Evolutionary conservation across 148 eudicot species (phyloP).

Genomic region (Oxyria digyna): DNA sequence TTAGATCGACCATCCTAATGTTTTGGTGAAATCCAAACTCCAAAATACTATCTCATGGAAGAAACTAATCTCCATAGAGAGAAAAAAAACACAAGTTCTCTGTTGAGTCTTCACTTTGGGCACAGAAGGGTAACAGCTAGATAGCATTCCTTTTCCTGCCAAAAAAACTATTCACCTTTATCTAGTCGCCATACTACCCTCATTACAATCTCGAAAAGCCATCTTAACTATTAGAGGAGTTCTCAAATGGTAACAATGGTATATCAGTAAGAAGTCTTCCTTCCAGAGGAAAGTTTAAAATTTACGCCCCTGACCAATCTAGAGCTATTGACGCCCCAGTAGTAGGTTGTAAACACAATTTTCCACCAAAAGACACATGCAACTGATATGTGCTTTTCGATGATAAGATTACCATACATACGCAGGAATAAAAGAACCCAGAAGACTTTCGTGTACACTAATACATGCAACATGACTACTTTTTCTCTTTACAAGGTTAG

Average conservation of each 20-base stretch:
- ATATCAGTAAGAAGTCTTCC: neutral
- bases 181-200: neutral
- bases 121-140: neutral
- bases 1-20: neutral
- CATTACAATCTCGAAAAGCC: neutral
- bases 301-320: too few species aligned
- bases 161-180: neutral
- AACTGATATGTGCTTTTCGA: neutral
- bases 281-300: neutral
- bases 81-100: neutral
- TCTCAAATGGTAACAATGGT: neutral
- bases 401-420: neutral
- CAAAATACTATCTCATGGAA: neutral
- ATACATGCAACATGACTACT: neutral
- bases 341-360: neutral
- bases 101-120: neutral
- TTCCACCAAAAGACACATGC: neutral
- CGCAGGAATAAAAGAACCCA: neutral
- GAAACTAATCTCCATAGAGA: neutral
- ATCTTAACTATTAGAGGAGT: neutral
- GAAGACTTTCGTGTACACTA: neutral
- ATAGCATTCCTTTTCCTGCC: neutral
- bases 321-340: too few species aligned
- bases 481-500: neutral
- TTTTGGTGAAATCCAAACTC: neutral